Conservation (phyloP, 441 rosid genomes). For the Isatis lusitanica region DNA sequence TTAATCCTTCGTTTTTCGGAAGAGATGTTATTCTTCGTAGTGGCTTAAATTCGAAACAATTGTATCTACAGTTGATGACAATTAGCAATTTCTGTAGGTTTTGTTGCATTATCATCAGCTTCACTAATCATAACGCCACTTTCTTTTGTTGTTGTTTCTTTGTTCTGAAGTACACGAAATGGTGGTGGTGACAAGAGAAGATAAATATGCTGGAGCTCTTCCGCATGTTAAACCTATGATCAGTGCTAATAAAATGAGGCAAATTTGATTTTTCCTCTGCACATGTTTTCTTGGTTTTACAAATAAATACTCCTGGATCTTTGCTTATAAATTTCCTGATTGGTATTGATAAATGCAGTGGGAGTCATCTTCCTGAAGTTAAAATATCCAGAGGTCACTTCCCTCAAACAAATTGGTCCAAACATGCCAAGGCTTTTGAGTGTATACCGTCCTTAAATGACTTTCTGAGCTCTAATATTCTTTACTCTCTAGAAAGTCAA, state of each 20-base stretch:
- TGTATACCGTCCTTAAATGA: conserved; percentile 42
- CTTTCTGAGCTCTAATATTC: conserved; percentile 51
- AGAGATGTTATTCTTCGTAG: background rate
- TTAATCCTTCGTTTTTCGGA: background rate
- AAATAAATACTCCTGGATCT: too few species aligned
- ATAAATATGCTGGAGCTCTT: background rate
- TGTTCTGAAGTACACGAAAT: background rate
- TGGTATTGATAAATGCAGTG: conserved; percentile 39
- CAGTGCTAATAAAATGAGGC: conserved; percentile 36
- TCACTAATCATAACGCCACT: background rate
- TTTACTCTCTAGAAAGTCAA: conserved; percentile 61
- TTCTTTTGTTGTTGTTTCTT: background rate
- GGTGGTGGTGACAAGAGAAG: background rate
- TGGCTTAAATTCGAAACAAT: background rate
- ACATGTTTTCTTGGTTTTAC: background rate
- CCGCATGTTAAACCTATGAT: conserved; percentile 33
- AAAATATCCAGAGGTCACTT: conserved; percentile 39
- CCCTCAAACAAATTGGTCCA: conserved; percentile 66
- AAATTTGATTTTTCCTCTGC: conserved; percentile 21
- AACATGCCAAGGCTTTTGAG: conserved; percentile 51
- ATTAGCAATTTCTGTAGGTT: background rate
- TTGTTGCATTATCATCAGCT: conserved; percentile 8
- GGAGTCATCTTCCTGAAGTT: conserved; percentile 41
- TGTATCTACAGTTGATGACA: background rate
- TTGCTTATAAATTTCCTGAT: background rate